Evolutionary conservation across 768 basidiomycete genomes (phyloP), one percentile per base, ranked within the genome.

Genomic region (Pholiota conissans): DNA sequence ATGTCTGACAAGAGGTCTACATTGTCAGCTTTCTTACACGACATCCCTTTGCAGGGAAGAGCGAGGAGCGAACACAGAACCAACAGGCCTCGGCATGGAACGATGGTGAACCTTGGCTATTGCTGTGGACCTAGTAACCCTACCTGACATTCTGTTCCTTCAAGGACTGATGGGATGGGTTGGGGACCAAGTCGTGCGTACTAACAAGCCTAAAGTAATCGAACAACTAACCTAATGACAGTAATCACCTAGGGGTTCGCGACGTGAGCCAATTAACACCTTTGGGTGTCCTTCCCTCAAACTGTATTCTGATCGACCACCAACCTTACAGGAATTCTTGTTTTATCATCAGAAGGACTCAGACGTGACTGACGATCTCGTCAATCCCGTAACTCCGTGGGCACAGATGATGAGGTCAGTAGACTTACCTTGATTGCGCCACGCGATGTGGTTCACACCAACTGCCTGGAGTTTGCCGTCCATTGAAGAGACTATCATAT

Each of bases 311-410:
- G 55, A 54, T 45, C 59, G 46, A 57, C 65, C 61, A 56, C 56
- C 51, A 18, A 52, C 52, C 61, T 56, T 63, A 61, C 67, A 92
- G 88, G 90, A 90, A 71, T 92, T 92, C 67, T 74, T 92, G 29
- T 89, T 91, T 70, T 92, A 92, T 70, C 86, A 90, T 71, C 90
- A 92, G 70, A 90, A 89, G 71, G 87, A 90, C 66, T 79, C 81
- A 52, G 84, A 85, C 52, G 71, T 77, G n/a, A 74, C 74, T 35
- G 85, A 86, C 63, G 79, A 81, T 61, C 71, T 77, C 47, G 67
- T 78, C 39, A 82, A 78, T 64, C 79, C 87, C 54, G 79, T 87
- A 51, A 86, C 87, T 53, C 86, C 86, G 24, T 90, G 87, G 88
- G 87, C 86, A 56, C 84, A 85, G 66, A 84, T 86, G 81, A 85